Base-by-base conservation (phyloP, 164 flowering plant genomes). In the Magnolia kwangsiensis region DNA sequence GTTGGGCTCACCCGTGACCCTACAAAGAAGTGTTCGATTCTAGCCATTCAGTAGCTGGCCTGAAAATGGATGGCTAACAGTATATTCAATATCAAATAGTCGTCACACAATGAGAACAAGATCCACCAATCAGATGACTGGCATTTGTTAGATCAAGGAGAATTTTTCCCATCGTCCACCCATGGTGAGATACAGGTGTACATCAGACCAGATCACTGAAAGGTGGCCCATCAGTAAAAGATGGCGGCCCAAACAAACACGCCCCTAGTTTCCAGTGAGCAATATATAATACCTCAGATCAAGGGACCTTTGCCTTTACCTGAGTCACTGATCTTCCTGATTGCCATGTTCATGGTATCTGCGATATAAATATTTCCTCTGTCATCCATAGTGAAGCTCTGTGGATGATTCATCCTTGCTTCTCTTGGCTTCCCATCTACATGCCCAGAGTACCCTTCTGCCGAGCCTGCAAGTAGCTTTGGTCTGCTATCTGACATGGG, bases 401-500 rank as follows among this genome's bases (percentile, higher is more conserved):
- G 91, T 20, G 99, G 99, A 73, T 87, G 92, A 80, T 90, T 96
- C 95, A 96, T 84, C 82, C 87, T 91, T 18, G 97, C 95, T 71
- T 96, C 97, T 81, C 96, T 86, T 20, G 58, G 83, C 82, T 75
- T 96, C 74, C 98, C 99, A 87, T 96, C 99, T n/a, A 96, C 93
- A 83, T 94, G 97, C 14, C 98, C 99, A 18, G 92, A 75, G 80
- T 89, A 87, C 67, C 99, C 99, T 77, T 94, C 99, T 69, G 89
- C 77, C 8, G 99, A 94, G 74, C 99, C 99, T 69, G 97, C 89
- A 70, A 94, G 81, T 77, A 94, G 83, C 82, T 83, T 91, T 55
- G 98, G 96, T 69, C 99, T 87, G 83, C 91, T 94, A 80, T 92
- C 99, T 96, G 89, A 80, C 77, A 21, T 21, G 64, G 45, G 71